Conservation (phyloP, 768 basidiomycete species). For the Suillus subalutaceus region DNA sequence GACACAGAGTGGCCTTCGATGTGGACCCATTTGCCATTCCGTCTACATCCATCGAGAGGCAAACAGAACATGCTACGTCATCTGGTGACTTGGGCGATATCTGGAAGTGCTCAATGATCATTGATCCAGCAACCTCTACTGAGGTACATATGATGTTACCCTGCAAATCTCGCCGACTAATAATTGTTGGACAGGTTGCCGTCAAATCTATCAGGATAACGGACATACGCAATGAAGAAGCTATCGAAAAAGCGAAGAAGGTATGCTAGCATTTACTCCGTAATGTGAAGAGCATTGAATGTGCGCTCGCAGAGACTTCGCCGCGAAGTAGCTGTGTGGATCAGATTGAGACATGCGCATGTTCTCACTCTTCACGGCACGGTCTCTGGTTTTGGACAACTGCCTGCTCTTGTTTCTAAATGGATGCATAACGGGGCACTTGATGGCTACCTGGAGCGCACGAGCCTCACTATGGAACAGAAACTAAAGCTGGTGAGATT, state of each 20-base stretch:
- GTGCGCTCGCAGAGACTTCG: not conserved
- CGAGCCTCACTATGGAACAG: not conserved
- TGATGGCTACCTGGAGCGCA: not conserved
- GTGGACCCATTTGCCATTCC: too few species aligned
- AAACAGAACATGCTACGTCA: too few species aligned
- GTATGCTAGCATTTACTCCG: not conserved
- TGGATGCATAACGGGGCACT: slow-evolving; percentile 6
- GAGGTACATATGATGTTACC: too few species aligned
- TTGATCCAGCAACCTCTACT: too few species aligned
- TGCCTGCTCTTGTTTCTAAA: slow-evolving; percentile 3
- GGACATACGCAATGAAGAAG: not conserved
- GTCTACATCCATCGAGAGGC: too few species aligned
- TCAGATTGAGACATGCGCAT: not conserved
- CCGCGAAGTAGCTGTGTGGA: not conserved
- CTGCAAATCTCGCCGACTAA: too few species aligned
- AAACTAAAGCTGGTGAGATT: not conserved
- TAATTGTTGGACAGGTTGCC: too few species aligned
- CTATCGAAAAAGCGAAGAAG: not conserved
- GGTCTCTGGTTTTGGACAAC: not conserved
- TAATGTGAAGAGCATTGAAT: not conserved
- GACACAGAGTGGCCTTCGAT: too few species aligned
- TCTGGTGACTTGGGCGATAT: too few species aligned
- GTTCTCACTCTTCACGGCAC: slow-evolving; percentile 2
- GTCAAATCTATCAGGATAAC: too few species aligned
- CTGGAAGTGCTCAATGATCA: too few species aligned